These are phyloP conservation scores for Parascedosporium putredinis DNA, from an alignment of 2,329 filamentous ascomycete genomes.

Conservation along the genomic window DNA sequence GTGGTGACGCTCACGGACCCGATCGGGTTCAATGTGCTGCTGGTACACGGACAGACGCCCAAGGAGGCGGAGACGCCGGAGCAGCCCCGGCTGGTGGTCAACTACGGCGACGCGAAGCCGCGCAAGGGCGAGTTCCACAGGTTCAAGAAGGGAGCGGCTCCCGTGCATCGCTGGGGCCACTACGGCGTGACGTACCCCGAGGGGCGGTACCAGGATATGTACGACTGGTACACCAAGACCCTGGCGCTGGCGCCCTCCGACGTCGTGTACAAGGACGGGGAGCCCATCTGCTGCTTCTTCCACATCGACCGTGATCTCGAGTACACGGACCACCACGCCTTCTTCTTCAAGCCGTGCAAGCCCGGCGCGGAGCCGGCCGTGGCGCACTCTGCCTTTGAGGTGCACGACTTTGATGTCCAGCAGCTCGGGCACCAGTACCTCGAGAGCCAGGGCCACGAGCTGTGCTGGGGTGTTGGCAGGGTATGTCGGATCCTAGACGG, in stretches of 20 bases:
- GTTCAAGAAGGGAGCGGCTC: constrained; percentile 5
- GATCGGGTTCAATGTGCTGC: constrained; percentile 7
- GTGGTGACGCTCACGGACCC: constrained; percentile 10
- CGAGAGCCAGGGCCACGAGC: constrained; percentile 37
- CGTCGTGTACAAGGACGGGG: constrained; percentile 5
- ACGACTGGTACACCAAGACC: constrained; percentile 8
- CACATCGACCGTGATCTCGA: constrained; percentile 41
- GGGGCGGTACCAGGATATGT: constrained; percentile 3
- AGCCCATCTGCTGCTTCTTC: constrained; percentile 24
- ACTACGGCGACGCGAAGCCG: constrained; percentile 1
- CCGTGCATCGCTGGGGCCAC: constrained; percentile 9
- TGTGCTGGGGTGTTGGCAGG: constrained; percentile 50
- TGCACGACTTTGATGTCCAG: constrained; percentile 52
- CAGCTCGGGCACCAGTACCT: constrained; percentile 50
- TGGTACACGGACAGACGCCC: constrained; percentile 7
- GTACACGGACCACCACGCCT: constrained; percentile 43
- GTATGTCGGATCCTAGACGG: too few species aligned
- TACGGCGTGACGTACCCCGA: constrained; percentile 8
- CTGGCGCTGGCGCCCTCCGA: constrained; percentile 10
- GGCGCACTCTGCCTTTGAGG: constrained; percentile 27
- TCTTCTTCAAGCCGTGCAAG: constrained; percentile 31
- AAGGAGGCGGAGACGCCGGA: not conserved
- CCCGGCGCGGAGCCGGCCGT: constrained; percentile 18
- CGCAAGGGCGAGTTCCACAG: constrained; percentile 7
- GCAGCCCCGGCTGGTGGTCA: constrained; percentile 1